Evolutionary conservation across 805 yeast genomes (phyloP).

Genomic region (Suhomyces sp.): DNA sequence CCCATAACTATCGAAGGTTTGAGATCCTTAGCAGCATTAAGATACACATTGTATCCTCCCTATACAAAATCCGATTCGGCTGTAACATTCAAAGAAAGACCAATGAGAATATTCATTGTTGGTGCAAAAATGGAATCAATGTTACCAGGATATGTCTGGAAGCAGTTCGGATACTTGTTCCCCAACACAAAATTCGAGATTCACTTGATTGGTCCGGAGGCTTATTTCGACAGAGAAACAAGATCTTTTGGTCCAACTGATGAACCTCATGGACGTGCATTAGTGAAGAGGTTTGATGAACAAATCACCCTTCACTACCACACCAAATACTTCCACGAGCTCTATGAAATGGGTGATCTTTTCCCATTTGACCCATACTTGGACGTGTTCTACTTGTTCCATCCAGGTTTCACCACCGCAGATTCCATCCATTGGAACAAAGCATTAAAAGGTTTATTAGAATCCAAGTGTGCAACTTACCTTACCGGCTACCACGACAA

Average conservation of each 20-base stretch:
- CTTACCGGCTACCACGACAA: constrained; percentile 84
- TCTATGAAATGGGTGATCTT: constrained; percentile 89
- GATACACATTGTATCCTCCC: constrained; percentile 83
- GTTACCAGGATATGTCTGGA: constrained; percentile 94
- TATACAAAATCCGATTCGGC: constrained; percentile 42
- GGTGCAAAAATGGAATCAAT: constrained; percentile 94
- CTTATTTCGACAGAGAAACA: constrained; percentile 66
- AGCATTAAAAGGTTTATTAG: constrained; percentile 80
- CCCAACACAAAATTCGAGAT: constrained; percentile 81
- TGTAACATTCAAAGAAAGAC: constrained; percentile 68
- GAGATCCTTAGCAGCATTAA: constrained; percentile 86
- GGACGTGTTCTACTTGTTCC: constrained; percentile 90
- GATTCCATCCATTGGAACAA: constrained; percentile 83
- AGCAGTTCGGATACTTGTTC: constrained; percentile 80
- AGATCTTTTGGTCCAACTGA: constrained; percentile 56
- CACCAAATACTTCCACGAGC: constrained; percentile 86
- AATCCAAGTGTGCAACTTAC: constrained; percentile 88
- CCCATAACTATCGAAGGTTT: constrained; percentile 90
- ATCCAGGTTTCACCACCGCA: constrained; percentile 87
- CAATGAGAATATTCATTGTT: constrained; percentile 82
- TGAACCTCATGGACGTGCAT: constrained; percentile 56
- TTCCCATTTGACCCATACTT: constrained; percentile 97
- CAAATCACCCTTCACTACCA: constrained; percentile 74
- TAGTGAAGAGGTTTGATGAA: constrained; percentile 70
- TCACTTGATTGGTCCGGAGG: constrained; percentile 93